Evolutionary conservation across 1,139 yeast species (phyloP).

Genomic region (Blastobotrys petasosporus): DNA sequence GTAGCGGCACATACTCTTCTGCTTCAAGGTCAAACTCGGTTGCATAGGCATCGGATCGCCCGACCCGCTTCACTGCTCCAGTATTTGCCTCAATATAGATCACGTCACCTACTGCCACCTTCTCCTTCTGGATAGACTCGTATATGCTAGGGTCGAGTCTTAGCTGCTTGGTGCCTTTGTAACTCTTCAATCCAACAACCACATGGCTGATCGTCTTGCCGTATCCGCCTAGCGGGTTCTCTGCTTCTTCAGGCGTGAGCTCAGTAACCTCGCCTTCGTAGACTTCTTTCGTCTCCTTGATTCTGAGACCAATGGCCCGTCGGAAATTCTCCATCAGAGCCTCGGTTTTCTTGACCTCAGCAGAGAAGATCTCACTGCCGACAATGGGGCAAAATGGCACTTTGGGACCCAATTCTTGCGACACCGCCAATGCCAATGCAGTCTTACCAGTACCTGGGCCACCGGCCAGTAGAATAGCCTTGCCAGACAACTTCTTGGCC

Average conservation of each 20-base stretch:
- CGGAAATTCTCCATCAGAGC: conserved; percentile 96
- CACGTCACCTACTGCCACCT: conserved; percentile 92
- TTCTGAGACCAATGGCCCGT: conserved; percentile 91
- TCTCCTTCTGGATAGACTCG: conserved; percentile 92
- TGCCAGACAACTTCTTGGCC: conserved; percentile 90
- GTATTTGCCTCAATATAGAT: conserved; percentile 96
- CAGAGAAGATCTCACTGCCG: conserved; percentile 91
- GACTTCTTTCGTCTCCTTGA: conserved; percentile 95
- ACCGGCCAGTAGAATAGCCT: conserved; percentile 92
- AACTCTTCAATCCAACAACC: conserved; percentile 87
- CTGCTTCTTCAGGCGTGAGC: conserved; percentile 93
- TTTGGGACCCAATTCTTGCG: conserved; percentile 96
- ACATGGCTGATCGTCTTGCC: conserved; percentile 96
- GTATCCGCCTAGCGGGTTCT: conserved; percentile 94
- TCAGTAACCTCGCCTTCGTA: conserved; percentile 98
- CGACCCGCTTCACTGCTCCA: conserved; percentile 96
- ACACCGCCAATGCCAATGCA: conserved; percentile 89
- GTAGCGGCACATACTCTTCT: conserved; percentile 96
- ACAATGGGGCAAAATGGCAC: conserved; percentile 98
- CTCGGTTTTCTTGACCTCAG: conserved; percentile 96
- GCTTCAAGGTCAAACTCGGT: conserved; percentile 98
- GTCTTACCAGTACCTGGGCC: conserved; percentile 99
- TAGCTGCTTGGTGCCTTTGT: conserved; percentile 89
- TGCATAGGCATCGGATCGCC: conserved; percentile 96
- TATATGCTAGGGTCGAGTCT: conserved; percentile 93